Base-by-base conservation (phyloP, 2,329 filamentous ascomycete genomes). In the Venturiaceae sp. region DNA sequence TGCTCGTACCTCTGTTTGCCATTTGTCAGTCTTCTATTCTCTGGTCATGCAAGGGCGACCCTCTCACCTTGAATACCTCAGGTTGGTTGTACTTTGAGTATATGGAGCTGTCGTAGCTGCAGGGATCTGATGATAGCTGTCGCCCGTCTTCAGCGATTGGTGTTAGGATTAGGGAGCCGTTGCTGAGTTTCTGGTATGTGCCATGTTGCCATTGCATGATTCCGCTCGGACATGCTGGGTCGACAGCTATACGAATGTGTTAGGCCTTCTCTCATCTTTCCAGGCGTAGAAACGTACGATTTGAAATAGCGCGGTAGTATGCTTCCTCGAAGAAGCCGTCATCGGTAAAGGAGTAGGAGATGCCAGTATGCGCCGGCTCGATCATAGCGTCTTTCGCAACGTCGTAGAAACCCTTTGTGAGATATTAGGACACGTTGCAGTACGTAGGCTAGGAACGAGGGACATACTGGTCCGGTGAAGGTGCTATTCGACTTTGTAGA, bases 161-260 rank as follows among this genome's bases (percentile, higher is more conserved):
- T 5, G 71, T 77, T 54, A 88, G 72, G 5, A 71, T 70, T 26
- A 90, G 71, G 5, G 80, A 83, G 44, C 83, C 83, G 65, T 87
- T 80, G 21, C 72, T 64, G 46, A 77, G 73, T 63, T 83, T 73
- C 5, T 74, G 72, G 67, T 82, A 87, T 58, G 70, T 82, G 44
- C 86, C 86, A 67, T 90, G 86, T 67, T 90, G 86, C 78, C 83
- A 90, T 72, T 88, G 85, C 75, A 89, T 82, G 53, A 88, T 79
- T 8, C 80, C 83, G 57, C 77, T 76, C 1, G 84, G 81, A 65
- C 86, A 89, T 60, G 74, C 70, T 30, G 86, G 86, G 14, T 78
- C 73, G 52, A 73, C 71, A 46, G 84, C 84, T 85, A 64, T 62
- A 57, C 19, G 14, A 21, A 52, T 13, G n/a, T 47, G 62, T 72